Base-by-base conservation (phyloP, 192 early-diverging fungal genomes). In the Coemansia sp. region DNA sequence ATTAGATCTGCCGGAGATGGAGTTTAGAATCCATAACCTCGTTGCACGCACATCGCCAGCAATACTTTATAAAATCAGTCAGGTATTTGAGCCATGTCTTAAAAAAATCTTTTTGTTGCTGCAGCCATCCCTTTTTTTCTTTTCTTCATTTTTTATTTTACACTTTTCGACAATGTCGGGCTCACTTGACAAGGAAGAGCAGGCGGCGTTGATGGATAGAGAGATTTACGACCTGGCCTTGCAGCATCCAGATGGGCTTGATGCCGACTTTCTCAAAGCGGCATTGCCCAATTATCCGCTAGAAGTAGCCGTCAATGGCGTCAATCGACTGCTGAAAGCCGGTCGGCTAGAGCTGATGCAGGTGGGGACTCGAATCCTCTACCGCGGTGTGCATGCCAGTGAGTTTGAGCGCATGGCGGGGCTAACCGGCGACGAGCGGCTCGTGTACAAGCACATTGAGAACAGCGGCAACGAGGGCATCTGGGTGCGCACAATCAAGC, bases 361-460 rank as follows among this genome's bases (percentile, higher is more conserved):
- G 45, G 21, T 64, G 14, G 72, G 77, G 3, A 60, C 20, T 38
- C 20, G 36, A 16, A 53, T 70, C 9, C 46, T 69, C 31, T 81
- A 76, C 60, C 66, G 66, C 4, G 79, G 69, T 7, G 67, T 81
- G 33, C 60, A 50, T 33, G 23, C 13, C 18, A 31, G 53, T 37
- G 77, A 70, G 57, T 26, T 67, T 21, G 65, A 65, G 70, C 85
- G 83, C 11, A 77, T 85, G 59, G 63, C 70, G 0, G 77, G 71
- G 28, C 77, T 96, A 70, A 82, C 83, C 10, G 77, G 84, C 43
- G 88, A 95, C 46, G 92, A 92, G 65, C 79, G 83, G 40, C 78
- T 96, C 3, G 86, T 97, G 0, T 97, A 92, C 76, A 87, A 90
- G 50, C 82, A 87, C 24, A 93, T 97, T 58, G 88, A 93, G 69